Percentiles rank a stretch among this genome's conserved stretches.
phyloP scores from a whole-genome alignment of 2,329 filamentous ascomycete genomes.

The Amphichorda felina region DNA sequence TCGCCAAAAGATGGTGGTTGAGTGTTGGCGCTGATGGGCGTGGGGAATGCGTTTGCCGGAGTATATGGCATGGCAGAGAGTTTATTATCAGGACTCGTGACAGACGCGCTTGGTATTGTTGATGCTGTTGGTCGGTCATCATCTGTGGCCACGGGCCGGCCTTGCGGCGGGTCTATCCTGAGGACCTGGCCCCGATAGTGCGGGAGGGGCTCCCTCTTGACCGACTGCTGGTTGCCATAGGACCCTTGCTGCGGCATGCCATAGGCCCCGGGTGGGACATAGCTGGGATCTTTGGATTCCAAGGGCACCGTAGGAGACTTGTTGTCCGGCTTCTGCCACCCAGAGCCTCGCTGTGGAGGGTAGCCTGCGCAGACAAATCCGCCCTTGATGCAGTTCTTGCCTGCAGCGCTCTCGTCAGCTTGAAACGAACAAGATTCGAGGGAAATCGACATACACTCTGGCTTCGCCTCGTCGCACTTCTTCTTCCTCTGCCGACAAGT shows the following conservation, averaged over 20 bases:
- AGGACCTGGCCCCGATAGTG: constrained; percentile 50
- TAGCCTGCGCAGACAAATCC: constrained; percentile 90
- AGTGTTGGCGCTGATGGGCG: constrained; percentile 47
- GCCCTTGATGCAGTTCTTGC: constrained; percentile 81
- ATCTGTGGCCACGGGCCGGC: constrained; percentile 40
- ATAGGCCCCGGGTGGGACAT: constrained; percentile 49
- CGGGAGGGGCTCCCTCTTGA: constrained; percentile 44
- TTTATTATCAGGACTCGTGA: constrained; percentile 48
- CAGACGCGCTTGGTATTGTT: constrained; percentile 45
- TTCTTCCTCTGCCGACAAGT: constrained; percentile 90
- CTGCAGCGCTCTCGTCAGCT: constrained; percentile 25
- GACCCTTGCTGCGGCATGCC: constrained; percentile 41
- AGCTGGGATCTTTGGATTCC: constrained; percentile 68
- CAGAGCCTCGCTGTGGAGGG: constrained; percentile 59
- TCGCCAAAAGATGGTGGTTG: constrained; percentile 32
- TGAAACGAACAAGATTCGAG: too few relatives aligned
- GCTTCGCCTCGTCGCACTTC: constrained; percentile 93
- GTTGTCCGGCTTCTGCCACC: constrained; percentile 65
- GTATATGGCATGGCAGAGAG: constrained; percentile 45
- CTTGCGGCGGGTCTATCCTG: constrained; percentile 51
- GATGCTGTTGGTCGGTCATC: constrained; percentile 49
- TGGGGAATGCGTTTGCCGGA: constrained; percentile 45
- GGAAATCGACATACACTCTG: constrained; percentile 58
- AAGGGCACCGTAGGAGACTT: constrained; percentile 60
- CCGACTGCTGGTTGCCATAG: constrained; percentile 20